Conservation (phyloP, 371 early-diverging fungal genomes). For the Fennellomyces sp. region DNA sequence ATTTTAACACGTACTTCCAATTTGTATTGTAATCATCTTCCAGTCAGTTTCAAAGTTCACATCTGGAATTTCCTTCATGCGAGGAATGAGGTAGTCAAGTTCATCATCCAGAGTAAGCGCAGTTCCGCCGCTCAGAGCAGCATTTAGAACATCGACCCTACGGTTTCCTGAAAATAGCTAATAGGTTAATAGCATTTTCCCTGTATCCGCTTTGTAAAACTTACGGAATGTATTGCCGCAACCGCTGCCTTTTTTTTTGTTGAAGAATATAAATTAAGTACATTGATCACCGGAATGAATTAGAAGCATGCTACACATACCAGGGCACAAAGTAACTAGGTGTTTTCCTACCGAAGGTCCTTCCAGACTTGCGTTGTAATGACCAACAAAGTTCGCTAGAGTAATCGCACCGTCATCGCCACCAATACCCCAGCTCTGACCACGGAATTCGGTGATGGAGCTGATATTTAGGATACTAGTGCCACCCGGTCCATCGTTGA, state of each 20-base stretch:
- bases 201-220: background rate
- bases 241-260: background rate
- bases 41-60: constrained; percentile 33
- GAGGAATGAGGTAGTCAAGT: constrained; percentile 35
- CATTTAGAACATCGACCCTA: constrained; percentile 27
- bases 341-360: constrained; percentile 43
- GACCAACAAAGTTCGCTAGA: constrained; percentile 39
- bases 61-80: constrained; percentile 16
- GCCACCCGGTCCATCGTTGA: background rate
- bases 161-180: background rate
- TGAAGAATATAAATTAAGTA: background rate
- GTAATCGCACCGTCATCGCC: constrained; percentile 44
- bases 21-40: constrained; percentile 49
- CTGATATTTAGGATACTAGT: constrained; percentile 20
- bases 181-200: too few relatives aligned
- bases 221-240: background rate
- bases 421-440: constrained; percentile 46
- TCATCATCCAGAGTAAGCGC: constrained; percentile 35
- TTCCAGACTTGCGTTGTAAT: constrained; percentile 30
- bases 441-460: constrained; percentile 36
- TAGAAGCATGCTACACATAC: constrained; percentile 10
- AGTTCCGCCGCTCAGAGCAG: constrained; percentile 43
- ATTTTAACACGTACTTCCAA: constrained; percentile 22
- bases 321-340: constrained; percentile 24
- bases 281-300: background rate